Evolutionary conservation across 2,329 filamentous ascomycete species (phyloP), one percentile per base, ranked within the genome.

Genomic region (Berkeleyomyces rouxiae): DNA sequence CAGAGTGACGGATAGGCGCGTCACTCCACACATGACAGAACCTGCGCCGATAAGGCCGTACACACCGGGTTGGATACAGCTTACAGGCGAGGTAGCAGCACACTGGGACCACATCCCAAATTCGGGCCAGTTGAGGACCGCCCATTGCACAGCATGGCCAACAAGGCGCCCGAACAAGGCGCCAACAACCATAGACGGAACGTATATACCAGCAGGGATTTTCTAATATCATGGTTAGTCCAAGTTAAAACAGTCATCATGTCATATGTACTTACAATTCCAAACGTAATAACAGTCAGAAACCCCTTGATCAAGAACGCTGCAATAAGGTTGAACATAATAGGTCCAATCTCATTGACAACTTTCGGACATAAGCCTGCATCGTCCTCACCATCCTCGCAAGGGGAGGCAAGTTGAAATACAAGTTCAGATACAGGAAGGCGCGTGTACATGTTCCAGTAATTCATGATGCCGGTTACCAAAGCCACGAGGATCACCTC

Each of bases 141-240:
- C 73, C 74, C 87, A 90, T 71, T 97, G 92, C 0, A 91, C 84
- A 5, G 85, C 72, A 71, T 97, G 93, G 1, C 93, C 93, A 10
- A 96, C 82, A 53, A 93, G 84, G 6, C 92, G 85, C 39, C 92
- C 92, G 76, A 96, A 85, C 16, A 99, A 77, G 69, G 93, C 93
- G 67, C 93, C 93, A 16, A 97, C 90, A 37, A 97, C 93, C 93
- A 99, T 99, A 68, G 92, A 96, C 2, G 93, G 93, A 1, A 99
- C 91, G 69, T 99, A 99, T 68, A 99, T 96, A 66, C 93, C 93
- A 0, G 92, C 90, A 7, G 93, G 93, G 0, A 97, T 85, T 78
- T 97, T 97, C 78, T 82, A 70, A 58, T 6, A 10, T 0, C 2
- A 4, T 31, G 10, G 40, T 36, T 16, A 57, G 59, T n/a, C 64